phyloP scores from a whole-genome alignment of 2,329 filamentous ascomycete genomes.

The Exophiala phaeomuriformis region DNA sequence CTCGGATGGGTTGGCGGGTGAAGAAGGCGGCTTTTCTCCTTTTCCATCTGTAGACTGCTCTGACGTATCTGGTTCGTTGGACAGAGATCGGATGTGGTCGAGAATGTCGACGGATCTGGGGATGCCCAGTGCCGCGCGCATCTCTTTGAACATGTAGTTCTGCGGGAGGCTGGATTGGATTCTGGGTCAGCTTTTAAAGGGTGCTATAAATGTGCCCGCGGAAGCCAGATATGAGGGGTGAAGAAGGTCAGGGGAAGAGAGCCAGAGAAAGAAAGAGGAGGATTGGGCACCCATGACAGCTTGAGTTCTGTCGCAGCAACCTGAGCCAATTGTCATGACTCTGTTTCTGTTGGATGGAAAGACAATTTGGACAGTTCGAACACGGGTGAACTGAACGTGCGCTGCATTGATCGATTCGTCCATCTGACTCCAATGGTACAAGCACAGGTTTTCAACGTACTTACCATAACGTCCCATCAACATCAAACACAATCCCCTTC shows the following conservation, averaged over 20 bases:
- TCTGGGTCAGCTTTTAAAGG: not conserved
- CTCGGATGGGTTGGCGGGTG: constrained; percentile 5
- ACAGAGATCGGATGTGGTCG: constrained; percentile 72
- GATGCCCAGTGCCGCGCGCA: constrained; percentile 70
- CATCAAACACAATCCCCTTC: constrained; percentile 71
- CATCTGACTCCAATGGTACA: no score
- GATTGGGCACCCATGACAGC: not conserved
- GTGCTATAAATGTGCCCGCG: not conserved
- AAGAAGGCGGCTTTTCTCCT: constrained; percentile 1
- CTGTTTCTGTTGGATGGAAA: no score
- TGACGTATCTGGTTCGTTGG: constrained; percentile 49
- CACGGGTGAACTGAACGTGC: no score
- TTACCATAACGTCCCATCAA: constrained; percentile 90
- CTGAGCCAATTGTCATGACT: no score
- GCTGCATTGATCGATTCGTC: no score
- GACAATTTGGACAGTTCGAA: no score
- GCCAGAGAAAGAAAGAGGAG: no score
- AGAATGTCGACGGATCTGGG: constrained; percentile 72
- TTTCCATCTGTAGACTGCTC: not conserved
- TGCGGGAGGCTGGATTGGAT: constrained; percentile 62
- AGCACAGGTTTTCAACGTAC: constrained; percentile 27
- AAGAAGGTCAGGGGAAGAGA: no score
- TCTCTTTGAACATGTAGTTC: constrained; percentile 89
- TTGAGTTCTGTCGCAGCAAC: no score
- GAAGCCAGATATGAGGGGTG: not conserved